Conservation (phyloP, 1,139 yeast species). For the Ogataea hybrid region DNA sequence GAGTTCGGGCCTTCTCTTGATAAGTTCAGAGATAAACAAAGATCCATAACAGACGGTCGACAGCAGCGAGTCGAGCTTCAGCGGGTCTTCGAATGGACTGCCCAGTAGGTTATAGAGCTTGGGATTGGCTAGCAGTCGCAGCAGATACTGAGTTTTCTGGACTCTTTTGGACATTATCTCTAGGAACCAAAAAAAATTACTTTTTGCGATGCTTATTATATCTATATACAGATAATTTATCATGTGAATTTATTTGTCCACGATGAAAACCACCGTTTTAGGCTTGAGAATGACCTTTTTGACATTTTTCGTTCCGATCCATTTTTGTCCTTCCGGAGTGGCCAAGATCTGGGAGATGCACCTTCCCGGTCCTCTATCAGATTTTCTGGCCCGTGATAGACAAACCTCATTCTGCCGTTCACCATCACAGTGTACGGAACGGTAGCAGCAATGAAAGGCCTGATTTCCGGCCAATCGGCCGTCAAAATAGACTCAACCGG, state of each 20-base stretch:
- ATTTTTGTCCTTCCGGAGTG: conserved; percentile 35
- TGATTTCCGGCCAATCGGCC: conserved; percentile 50
- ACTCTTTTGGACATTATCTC: neutral
- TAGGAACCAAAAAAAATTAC: neutral
- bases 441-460: conserved; percentile 36
- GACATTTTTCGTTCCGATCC: conserved; percentile 34
- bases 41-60: conserved; percentile 33
- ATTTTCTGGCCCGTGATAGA: conserved; percentile 38
- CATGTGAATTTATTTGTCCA: conserved; percentile 8
- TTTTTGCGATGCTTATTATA: conserved; percentile 1
- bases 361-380: conserved; percentile 36
- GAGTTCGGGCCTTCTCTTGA: conserved; percentile 24
- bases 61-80: conserved; percentile 29
- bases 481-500: conserved; percentile 46
- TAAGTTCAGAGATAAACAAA: conserved; percentile 28
- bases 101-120: conserved; percentile 27
- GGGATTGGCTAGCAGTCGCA: conserved; percentile 23
- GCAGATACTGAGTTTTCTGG: conserved; percentile 34
- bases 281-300: conserved; percentile 40
- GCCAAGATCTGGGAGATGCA: conserved; percentile 33
- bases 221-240: conserved; percentile 7
- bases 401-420: conserved; percentile 65
- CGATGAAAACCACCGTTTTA: conserved; percentile 32
- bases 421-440: conserved; percentile 54
- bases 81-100: conserved; percentile 25